A percentile compares a stretch with the other conserved stretches of the same genome.
phyloP scores from a whole-genome alignment of 1,284 basidiomycete genomes.

The Ustilago xerochloae region DNA sequence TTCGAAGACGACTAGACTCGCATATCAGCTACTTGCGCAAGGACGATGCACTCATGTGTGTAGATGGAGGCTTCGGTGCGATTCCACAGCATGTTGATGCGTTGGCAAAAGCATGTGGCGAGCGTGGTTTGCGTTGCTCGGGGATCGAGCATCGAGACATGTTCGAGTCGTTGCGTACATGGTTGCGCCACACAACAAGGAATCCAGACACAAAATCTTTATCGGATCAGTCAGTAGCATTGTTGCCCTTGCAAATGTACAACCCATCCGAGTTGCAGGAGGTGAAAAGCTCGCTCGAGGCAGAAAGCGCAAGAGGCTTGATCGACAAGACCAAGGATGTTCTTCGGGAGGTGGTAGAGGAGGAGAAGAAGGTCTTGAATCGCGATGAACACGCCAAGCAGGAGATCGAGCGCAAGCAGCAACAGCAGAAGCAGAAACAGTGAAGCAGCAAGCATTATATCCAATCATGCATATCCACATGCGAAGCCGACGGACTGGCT shows the following conservation, averaged over 20 bases:
- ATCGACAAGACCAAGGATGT: slow-evolving; percentile 58
- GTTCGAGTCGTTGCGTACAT: slow-evolving; percentile 32
- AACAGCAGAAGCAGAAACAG: slow-evolving; percentile 10
- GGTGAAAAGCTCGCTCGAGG: slow-evolving; percentile 28
- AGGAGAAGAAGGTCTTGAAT: slow-evolving; percentile 48
- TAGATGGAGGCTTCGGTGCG: slow-evolving; percentile 6
- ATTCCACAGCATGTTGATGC: slow-evolving; percentile 40
- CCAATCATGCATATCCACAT: neutral
- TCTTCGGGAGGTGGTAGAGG: slow-evolving; percentile 53
- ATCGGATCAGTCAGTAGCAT: slow-evolving; percentile 20
- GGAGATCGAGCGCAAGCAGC: slow-evolving; percentile 18
- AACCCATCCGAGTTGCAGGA: slow-evolving; percentile 19
- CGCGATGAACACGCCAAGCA: slow-evolving; percentile 19
- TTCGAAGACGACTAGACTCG: slow-evolving; percentile 39
- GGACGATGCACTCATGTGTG: slow-evolving; percentile 52
- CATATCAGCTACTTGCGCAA: slow-evolving; percentile 52
- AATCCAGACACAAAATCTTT: slow-evolving; percentile 15
- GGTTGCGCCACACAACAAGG: slow-evolving; percentile 37
- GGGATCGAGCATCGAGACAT: slow-evolving; percentile 32
- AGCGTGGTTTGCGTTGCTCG: slow-evolving; percentile 52
- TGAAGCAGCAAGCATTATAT: neutral
- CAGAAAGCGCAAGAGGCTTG: slow-evolving; percentile 34
- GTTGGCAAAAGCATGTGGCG: slow-evolving; percentile 53
- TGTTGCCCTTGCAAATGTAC: slow-evolving; percentile 53
- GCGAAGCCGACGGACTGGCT: neutral